Evolutionary conservation across 2,329 filamentous ascomycete species (phyloP).

Genomic region (Xylaria sp.): DNA sequence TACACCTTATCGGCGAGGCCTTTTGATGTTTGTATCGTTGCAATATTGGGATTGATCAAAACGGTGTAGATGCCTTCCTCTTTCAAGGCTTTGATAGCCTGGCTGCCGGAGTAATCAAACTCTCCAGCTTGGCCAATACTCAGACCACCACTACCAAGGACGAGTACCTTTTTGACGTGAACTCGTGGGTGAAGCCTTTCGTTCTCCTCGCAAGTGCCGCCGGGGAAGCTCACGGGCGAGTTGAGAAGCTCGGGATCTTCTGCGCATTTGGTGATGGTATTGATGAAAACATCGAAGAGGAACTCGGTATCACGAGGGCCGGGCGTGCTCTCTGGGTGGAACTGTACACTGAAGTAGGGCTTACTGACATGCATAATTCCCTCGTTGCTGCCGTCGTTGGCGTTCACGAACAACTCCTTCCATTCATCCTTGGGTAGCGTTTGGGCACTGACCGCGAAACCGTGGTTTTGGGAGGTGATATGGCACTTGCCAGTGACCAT

Average conservation of each 20-base stretch:
- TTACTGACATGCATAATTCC: slow-evolving; percentile 88
- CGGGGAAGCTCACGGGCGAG: slow-evolving; percentile 85
- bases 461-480: slow-evolving; percentile 99
- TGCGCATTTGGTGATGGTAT: slow-evolving; percentile 79
- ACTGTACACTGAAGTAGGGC: slow-evolving; percentile 99
- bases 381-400: slow-evolving; percentile 98
- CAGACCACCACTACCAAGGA: slow-evolving; percentile 92
- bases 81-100: slow-evolving; percentile 98
- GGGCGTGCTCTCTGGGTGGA: slow-evolving; percentile 96
- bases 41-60: slow-evolving; percentile 98
- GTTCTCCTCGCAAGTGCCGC: slow-evolving; percentile 83
- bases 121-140: slow-evolving; percentile 98
- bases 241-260: slow-evolving; percentile 73
- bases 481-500: slow-evolving; percentile 96
- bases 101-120: slow-evolving; percentile 98
- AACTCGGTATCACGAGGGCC: slow-evolving; percentile 96
- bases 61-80: slow-evolving; percentile 98
- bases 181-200: slow-evolving; percentile 79
- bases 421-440: slow-evolving; percentile 77
- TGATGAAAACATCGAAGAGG: slow-evolving; percentile 95
- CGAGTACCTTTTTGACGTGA: slow-evolving; percentile 90
- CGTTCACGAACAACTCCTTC: slow-evolving; percentile 96
- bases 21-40: slow-evolving; percentile 98
- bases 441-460: slow-evolving; percentile 87
- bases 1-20: slow-evolving; percentile 98